Evolutionary conservation across 1,284 basidiomycete genomes (phyloP), one percentile per base, ranked within the genome.

Genomic region (Tetrapyrgos nigripes): DNA sequence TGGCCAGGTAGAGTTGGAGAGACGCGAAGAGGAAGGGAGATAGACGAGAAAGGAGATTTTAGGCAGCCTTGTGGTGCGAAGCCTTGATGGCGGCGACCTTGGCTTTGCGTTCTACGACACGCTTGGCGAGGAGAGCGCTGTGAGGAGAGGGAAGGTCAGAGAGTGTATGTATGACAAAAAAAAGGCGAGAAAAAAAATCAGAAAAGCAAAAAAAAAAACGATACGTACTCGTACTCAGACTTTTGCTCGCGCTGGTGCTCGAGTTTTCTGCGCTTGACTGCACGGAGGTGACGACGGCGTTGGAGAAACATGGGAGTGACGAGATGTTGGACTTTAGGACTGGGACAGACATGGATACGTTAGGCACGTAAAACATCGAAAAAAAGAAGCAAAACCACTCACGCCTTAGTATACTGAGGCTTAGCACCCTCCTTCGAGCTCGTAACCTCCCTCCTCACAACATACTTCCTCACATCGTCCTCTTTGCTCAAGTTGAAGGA

Each of bases 401-500:
- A 97, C 85, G 96, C 95, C 86, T 99, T 98, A 82, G 93, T 96
- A 83, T 97, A 97, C 61, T 95, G 92, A 86, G 98, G 98, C 66
- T 93, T 94, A 69, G 86, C 84, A 73, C 89, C 89, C 84, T 97
- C 95, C 89, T 97, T 98, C 73, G 80, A 70, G 77, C 91, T 89
- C 80, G 81, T 89, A 57, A 98, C 94, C 82, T 97, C 95, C 69
- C 95, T 83, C 71, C 95, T 85, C 69, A 98, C 89, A 69, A 98
- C 94, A 77, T 97, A 98, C 82, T 97, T 95, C 80, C 94, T 89
- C 62, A 98, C 96, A 80, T 98, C 97, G 74, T 98, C 97, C 74
- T 97, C 93, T 88, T 98, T 98, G 81, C 86, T 85, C 75, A 98
- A 83, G 86, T 97, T 98, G 89, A 98, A 99, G 89, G 98, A 98